Evolutionary conservation across 495 filamentous ascomycete genomes (phyloP), one percentile per base, ranked within the genome.

Genomic region (Annulohypoxylon moriforme): DNA sequence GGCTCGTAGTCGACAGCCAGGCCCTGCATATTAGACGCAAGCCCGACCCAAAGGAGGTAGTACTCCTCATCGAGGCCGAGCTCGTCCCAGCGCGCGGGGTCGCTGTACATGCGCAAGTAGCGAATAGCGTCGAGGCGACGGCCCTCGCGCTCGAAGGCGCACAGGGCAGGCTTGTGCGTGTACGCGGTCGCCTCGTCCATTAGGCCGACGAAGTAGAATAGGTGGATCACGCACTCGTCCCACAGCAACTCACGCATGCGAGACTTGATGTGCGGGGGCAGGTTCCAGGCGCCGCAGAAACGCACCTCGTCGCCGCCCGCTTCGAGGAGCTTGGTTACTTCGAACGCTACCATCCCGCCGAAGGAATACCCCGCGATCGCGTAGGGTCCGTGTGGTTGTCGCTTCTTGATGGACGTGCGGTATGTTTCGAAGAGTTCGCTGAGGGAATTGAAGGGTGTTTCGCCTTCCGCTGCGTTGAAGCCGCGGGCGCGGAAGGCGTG

Each of bases 381-480:
- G 70, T 90, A 90, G 0, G 88, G 88, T 1, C 88, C 88, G 0
- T 74, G 14, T 0, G 86, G 87, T 71, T 90, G 87, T 3, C 66
- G 60, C 22, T 56, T 22, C 29, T 81, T 82, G 68, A 90, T 83
- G 5, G 82, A 81, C 0, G 38, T 33, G 34, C 76, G 64, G 71
- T 89, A 90, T 0, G 78, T 83, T 0, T 60, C 58, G 33, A 78
- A 62, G 0, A 66, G 64, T 42, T 86, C 83, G 1, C 74, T 56
- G 24, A 87, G 71, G 7, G 42, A 64, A 1, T 24, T 25, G 64
- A 88, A 55, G 11, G 47, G 47, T 18, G n/a, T 62, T 69, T 5
- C 52, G 27, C 60, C 86, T 77, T 46, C 77, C 75, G 8, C 2
- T 24, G 60, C 56, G 34, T 87, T 75, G 75, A 88, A 87, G 3